Conservation (phyloP, 495 filamentous ascomycete genomes). For the Trichocladium uniseriatum region DNA sequence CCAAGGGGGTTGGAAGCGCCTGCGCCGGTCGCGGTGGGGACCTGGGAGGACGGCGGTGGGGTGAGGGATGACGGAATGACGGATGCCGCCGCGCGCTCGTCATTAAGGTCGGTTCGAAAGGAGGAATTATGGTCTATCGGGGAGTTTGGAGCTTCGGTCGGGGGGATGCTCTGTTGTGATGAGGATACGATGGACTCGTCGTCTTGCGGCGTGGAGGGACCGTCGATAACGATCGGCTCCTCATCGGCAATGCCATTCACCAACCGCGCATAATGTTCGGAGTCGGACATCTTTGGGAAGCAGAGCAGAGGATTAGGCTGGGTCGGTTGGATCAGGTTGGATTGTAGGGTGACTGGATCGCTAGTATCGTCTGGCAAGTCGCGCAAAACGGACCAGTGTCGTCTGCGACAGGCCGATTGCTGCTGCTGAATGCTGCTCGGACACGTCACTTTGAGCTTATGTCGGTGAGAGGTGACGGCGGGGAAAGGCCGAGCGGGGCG, state of each 20-base stretch:
- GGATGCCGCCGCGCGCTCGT: conserved; percentile 27
- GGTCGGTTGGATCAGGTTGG: not conserved
- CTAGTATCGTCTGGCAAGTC: not conserved
- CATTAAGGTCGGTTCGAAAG: conserved; percentile 33
- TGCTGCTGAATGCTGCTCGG: conserved; percentile 8
- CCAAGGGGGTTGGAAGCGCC: conserved; percentile 28
- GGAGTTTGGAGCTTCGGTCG: conserved; percentile 35
- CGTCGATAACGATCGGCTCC: conserved; percentile 20
- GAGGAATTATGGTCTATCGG: conserved; percentile 28
- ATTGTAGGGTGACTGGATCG: not conserved
- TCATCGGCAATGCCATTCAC: conserved; percentile 22
- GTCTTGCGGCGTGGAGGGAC: conserved; percentile 35
- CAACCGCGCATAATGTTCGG: conserved; percentile 19
- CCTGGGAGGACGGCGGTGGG: conserved; percentile 66
- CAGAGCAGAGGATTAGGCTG: not conserved
- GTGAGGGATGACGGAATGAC: conserved; percentile 51
- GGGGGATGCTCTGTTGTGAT: conserved; percentile 37
- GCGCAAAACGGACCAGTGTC: not conserved
- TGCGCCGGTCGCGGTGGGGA: conserved; percentile 32
- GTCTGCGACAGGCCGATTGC: not conserved
- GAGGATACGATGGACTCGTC: conserved; percentile 20
- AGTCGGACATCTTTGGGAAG: conserved; percentile 14
- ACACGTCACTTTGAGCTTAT: conserved; percentile 8
- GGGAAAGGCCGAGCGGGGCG: not conserved
- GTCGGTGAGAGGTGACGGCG: not conserved